Conservation (phyloP, 176 grass and related monocot genomes). For the Avena eriantha region DNA sequence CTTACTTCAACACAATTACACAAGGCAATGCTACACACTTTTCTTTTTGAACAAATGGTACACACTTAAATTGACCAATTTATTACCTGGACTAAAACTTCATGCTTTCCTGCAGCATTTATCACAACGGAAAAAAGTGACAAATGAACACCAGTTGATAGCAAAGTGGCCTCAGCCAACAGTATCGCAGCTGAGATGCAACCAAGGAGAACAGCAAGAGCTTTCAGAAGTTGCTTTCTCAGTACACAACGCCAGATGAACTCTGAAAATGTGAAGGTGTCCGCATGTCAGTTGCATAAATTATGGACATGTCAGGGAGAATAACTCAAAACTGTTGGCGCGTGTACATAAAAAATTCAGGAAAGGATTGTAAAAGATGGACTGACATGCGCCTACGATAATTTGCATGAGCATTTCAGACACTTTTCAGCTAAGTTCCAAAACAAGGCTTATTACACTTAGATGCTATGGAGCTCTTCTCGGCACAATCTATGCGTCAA, state of each 20-base stretch:
- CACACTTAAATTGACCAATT: background rate
- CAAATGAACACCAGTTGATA: slow-evolving; percentile 89
- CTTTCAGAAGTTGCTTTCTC: slow-evolving; percentile 86
- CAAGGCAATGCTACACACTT: background rate
- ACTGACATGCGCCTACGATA: background rate
- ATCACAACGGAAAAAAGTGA: slow-evolving; percentile 97
- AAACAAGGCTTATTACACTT: background rate
- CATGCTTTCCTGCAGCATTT: slow-evolving; percentile 87
- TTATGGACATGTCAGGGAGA: background rate
- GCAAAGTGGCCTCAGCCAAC: slow-evolving; percentile 93
- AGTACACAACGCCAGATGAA: slow-evolving; percentile 92
- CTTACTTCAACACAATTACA: slow-evolving; percentile 24
- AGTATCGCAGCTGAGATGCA: slow-evolving; percentile 96
- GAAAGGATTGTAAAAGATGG: background rate
- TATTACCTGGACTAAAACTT: slow-evolving; percentile 95
- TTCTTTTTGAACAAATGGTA: background rate
- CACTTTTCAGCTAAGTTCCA: slow-evolving; percentile 1
- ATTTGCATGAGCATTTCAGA: background rate
- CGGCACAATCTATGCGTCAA: background rate
- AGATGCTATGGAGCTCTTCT: background rate
- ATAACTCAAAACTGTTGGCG: background rate
- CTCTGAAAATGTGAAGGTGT: slow-evolving; percentile 64
- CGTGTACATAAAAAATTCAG: background rate
- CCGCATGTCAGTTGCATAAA: slow-evolving; percentile 3
- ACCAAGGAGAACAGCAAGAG: slow-evolving; percentile 71